phyloP scores from a whole-genome alignment of 768 basidiomycete species.

The Podaxis mareebaensis region DNA sequence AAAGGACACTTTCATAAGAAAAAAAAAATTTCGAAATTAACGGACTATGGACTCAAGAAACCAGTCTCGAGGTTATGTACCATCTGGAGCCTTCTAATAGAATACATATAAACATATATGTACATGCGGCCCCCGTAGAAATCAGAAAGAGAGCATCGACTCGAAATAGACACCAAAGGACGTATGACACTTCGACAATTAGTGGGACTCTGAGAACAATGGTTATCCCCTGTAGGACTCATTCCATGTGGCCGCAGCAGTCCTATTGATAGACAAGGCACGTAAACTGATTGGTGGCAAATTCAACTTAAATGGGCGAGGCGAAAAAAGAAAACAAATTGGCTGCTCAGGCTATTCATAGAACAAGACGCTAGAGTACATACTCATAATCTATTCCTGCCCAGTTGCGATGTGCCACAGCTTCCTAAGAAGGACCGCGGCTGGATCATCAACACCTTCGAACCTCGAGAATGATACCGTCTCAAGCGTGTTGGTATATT shows the following conservation, averaged over 20 bases:
- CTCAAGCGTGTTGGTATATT: conserved; percentile 68
- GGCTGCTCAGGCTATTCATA: conserved; percentile 7
- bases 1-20: neutral
- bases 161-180: neutral
- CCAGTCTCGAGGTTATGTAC: neutral
- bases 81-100: neutral
- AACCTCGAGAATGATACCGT: conserved; percentile 70
- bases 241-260: conserved; percentile 2
- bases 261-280: conserved; percentile 8
- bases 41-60: neutral
- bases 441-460: conserved; percentile 56
- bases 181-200: neutral
- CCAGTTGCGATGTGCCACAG: conserved; percentile 75
- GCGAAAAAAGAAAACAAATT: conserved; percentile 3
- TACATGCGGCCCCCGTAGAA: neutral
- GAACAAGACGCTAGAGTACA: conserved; percentile 5
- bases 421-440: conserved; percentile 58
- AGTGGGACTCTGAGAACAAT: neutral
- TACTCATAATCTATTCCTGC: conserved; percentile 36
- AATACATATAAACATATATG: neutral
- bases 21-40: neutral
- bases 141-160: neutral
- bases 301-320: neutral
- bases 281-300: neutral
- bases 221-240: neutral